A percentile compares a stretch with the other conserved stretches of the same genome.
These are phyloP conservation scores for Westerdykella sp. DNA, from an alignment of 2,329 filamentous ascomycete species.

Conservation along the genomic window DNA sequence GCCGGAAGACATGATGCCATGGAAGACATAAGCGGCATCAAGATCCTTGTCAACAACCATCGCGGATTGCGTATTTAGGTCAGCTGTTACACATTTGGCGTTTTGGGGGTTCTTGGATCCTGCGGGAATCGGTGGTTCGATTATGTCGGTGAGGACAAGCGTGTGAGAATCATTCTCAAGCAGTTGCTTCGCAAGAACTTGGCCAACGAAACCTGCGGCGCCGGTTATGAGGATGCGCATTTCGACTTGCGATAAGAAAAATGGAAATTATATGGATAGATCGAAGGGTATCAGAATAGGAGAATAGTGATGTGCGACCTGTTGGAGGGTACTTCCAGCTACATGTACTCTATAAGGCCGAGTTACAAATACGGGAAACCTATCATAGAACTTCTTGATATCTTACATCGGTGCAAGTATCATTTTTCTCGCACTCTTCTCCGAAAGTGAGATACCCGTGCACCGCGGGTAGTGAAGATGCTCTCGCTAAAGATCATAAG, in stretches of 20 bases:
- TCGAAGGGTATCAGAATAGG: background rate
- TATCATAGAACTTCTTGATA: no score
- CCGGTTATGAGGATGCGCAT: slow-evolving; percentile 53
- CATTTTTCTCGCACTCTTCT: no score
- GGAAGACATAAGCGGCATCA: slow-evolving; percentile 47
- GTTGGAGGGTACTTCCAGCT: no score
- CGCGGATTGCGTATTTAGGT: slow-evolving; percentile 38
- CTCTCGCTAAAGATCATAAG: no score
- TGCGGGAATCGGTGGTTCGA: slow-evolving; percentile 45
- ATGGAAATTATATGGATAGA: background rate
- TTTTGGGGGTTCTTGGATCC: slow-evolving; percentile 34
- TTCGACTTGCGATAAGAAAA: background rate
- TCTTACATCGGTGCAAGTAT: no score
- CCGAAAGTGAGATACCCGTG: no score
- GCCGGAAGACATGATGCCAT: slow-evolving; percentile 59
- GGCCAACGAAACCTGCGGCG: slow-evolving; percentile 56
- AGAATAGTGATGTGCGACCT: no score
- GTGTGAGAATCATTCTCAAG: slow-evolving; percentile 40
- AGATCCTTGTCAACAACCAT: slow-evolving; percentile 9
- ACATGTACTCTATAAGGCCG: no score
- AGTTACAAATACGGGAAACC: no score
- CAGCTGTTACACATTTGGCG: slow-evolving; percentile 44
- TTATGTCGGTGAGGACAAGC: slow-evolving; percentile 52
- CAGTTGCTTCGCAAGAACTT: slow-evolving; percentile 50
- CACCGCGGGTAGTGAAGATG: no score